phyloP scores from a whole-genome alignment of 305 asterid genomes.

The Rubia balearica region DNA sequence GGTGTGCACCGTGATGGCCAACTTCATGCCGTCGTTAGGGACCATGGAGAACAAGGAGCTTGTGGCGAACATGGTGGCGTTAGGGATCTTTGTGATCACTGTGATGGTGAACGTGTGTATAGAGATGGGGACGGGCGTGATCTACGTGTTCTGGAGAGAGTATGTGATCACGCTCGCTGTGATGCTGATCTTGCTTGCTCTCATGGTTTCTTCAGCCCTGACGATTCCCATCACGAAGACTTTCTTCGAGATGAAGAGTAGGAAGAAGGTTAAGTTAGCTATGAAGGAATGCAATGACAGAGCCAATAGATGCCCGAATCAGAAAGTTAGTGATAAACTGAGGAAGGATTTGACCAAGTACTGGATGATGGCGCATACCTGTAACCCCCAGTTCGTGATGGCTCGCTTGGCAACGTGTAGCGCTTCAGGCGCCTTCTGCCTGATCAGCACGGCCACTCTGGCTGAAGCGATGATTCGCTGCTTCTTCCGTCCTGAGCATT shows the following conservation, averaged over 20 bases:
- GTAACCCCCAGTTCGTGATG: conserved; percentile 71
- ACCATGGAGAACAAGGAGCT: conserved; percentile 54
- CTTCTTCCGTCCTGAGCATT: conserved; percentile 43
- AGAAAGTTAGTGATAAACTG: conserved; percentile 33
- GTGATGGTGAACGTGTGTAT: conserved; percentile 61
- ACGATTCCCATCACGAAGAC: conserved; percentile 59
- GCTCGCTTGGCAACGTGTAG: conserved; percentile 70
- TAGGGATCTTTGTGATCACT: conserved; percentile 58
- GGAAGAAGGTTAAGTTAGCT: conserved; percentile 33
- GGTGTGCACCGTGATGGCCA: conserved; percentile 53
- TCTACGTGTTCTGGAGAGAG: conserved; percentile 54
- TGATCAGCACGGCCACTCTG: conserved; percentile 38
- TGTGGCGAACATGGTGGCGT: conserved; percentile 59
- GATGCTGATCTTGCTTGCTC: conserved; percentile 46
- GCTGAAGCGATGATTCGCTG: conserved; percentile 59
- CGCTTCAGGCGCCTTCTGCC: conserved; percentile 80
- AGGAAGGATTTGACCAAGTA: conserved; percentile 43
- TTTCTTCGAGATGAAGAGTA: conserved; percentile 50
- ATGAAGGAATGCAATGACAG: conserved; percentile 28
- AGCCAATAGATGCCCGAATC: conserved; percentile 17
- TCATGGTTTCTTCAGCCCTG: conserved; percentile 47
- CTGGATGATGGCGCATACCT: conserved; percentile 95
- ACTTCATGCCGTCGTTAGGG: conserved; percentile 69
- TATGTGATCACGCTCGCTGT: conserved; percentile 38
- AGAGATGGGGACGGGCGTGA: conserved; percentile 66